Base-by-base conservation (phyloP, 352 stramenopile species). In the Globisporangium barbulae region DNA sequence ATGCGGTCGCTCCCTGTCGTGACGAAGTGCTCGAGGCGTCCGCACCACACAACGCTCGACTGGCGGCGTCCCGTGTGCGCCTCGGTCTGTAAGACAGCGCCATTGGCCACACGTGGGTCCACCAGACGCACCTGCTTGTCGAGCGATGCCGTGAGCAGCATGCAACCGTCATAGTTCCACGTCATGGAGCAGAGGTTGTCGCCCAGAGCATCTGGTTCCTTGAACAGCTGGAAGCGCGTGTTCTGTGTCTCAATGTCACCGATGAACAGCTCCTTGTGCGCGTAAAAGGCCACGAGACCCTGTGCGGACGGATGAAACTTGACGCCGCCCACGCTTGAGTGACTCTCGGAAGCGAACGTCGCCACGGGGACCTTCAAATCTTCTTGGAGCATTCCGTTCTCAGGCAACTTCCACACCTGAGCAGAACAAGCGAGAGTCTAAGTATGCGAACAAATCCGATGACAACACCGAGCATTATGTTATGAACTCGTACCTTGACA, bases 111-210 rank as follows among this genome's bases (percentile, higher is more conserved):
- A 35, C 86, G 79, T 5, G 86, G 86, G 58, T 94, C 86, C 21
- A 85, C 37, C 2, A 90, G 21, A 10, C 76, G 74, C 39, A 93
- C 64, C 0, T 72, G 61, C 54, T 88, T 79, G 56, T 81, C 71
- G 10, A 79, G 66, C 0, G 80, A 76, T 10, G 73, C 70, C 7
- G 78, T 63, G 19, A 83, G 58, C 39, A 89, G 70, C 5, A 68
- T 25, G 49, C 81, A 86, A 2, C 86, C 83, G 53, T 93, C 81
- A 70, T 82, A 90, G 70, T 82, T 92, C 86, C 86, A 94, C 21
- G 69, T 60, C 22, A 83, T 55, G 3, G 73, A 69, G 25, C 64
- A 79, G 15, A 88, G 19, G 28, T 64, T 63, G 41, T 41, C 49
- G 25, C 31, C 48, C 37, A 63, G 25, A 17, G 55, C 45, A 12